Percentiles rank a stretch among this genome's conserved stretches.
These are phyloP conservation scores for Licmophora abbreviata DNA, from an alignment of 108 stramenopile species.

Conservation along the genomic window DNA sequence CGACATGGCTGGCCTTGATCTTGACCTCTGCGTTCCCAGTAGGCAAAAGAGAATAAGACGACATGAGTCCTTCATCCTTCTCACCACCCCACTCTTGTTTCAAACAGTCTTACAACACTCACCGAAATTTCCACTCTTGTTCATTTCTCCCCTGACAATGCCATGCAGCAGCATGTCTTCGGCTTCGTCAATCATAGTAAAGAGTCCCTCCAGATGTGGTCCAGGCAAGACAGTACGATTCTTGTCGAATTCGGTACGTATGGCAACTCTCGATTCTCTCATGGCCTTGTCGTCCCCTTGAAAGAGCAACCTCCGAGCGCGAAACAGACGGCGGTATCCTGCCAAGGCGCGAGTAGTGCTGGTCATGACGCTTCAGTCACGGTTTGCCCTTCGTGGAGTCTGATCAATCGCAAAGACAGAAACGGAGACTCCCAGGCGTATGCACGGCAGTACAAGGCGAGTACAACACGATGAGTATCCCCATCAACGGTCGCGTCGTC, in stretches of 20 bases:
- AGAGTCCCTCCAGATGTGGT: slow-evolving; percentile 49
- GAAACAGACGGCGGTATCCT: slow-evolving; percentile 71
- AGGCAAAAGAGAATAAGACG: neutral
- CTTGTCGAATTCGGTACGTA: slow-evolving; percentile 63
- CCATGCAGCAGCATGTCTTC: slow-evolving; percentile 76
- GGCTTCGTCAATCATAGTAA: slow-evolving; percentile 80
- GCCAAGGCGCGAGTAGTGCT: slow-evolving; percentile 40
- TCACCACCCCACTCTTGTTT: neutral
- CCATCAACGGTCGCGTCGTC: too few species aligned
- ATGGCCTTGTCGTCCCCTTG: slow-evolving; percentile 59
- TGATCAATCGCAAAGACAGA: too few species aligned
- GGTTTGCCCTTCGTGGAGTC: neutral
- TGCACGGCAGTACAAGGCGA: too few species aligned
- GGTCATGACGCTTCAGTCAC: slow-evolving; percentile 22
- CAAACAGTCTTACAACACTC: slow-evolving; percentile 10
- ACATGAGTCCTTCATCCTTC: neutral
- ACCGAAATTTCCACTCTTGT: slow-evolving; percentile 57
- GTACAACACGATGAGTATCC: too few species aligned
- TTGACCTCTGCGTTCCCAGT: slow-evolving; percentile 42
- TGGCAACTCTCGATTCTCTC: slow-evolving; percentile 50
- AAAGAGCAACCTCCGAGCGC: slow-evolving; percentile 64
- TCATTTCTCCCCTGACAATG: slow-evolving; percentile 70
- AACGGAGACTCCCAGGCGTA: too few species aligned
- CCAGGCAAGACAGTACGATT: slow-evolving; percentile 40
- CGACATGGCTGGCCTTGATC: slow-evolving; percentile 55